Conservation (phyloP, 225 moss, liverwort and hornwort species). For the Lunularia cruciata region DNA sequence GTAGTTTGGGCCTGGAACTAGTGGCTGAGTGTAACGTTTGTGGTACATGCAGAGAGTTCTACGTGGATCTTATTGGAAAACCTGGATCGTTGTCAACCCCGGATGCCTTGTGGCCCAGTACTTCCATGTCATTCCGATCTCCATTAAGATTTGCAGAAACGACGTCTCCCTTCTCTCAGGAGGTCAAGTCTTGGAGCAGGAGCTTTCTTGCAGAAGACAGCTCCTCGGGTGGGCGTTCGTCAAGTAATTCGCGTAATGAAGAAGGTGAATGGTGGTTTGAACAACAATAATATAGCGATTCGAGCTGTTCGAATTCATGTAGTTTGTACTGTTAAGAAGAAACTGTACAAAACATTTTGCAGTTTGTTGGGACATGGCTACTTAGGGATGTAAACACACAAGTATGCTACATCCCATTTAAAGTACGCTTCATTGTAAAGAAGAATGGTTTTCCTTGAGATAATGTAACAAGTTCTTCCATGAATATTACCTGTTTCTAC, state of each 20-base stretch:
- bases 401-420: too few relatives aligned
- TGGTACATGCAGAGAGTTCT: constrained; percentile 45
- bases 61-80: constrained; percentile 49
- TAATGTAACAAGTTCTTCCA: too few relatives aligned
- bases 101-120: constrained; percentile 41
- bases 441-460: too few relatives aligned
- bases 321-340: too few relatives aligned
- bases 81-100: constrained; percentile 46
- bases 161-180: constrained; percentile 29
- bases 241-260: constrained; percentile 5
- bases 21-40: background rate
- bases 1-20: background rate
- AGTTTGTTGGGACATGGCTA: too few relatives aligned
- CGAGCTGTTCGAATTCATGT: background rate
- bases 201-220: constrained; percentile 18
- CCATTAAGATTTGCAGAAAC: constrained; percentile 48
- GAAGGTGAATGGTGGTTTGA: constrained; percentile 8
- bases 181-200: constrained; percentile 43
- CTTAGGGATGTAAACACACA: too few relatives aligned
- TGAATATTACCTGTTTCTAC: too few relatives aligned
- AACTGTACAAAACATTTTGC: too few relatives aligned
- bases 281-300: background rate
- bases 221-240: constrained; percentile 27
- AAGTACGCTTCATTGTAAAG: too few relatives aligned
- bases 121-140: constrained; percentile 42